Evolutionary conservation across 2,329 filamentous ascomycete species (phyloP).

Genomic region (Penicillium occitanis): DNA sequence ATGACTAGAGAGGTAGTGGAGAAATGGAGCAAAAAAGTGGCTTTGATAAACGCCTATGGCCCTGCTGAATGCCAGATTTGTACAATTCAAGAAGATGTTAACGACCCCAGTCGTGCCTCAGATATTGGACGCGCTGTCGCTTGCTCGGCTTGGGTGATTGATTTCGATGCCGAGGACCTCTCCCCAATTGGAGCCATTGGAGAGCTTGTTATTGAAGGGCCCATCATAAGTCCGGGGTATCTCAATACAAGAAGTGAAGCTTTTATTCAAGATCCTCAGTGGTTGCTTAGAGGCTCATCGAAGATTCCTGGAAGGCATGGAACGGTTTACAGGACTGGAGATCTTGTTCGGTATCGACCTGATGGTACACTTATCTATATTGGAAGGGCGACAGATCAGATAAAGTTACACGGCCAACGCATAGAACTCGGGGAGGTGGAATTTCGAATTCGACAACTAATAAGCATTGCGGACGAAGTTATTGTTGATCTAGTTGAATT

Average conservation of each 20-base stretch:
- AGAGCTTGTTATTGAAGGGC: constrained; percentile 17
- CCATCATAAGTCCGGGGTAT: constrained; percentile 32
- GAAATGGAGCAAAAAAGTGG: constrained; percentile 20
- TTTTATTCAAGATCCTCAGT: constrained; percentile 32
- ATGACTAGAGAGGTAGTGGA: not conserved
- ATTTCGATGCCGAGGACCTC: not conserved
- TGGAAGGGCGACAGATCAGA: not conserved
- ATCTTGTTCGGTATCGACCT: constrained; percentile 9
- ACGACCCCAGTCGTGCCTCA: not conserved
- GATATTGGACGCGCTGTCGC: constrained; percentile 3
- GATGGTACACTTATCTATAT: constrained; percentile 14
- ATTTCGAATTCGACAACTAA: not conserved
- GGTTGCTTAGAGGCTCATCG: constrained; percentile 52
- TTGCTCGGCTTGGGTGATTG: constrained; percentile 7
- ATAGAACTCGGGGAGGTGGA: constrained; percentile 17
- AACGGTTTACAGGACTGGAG: constrained; percentile 3
- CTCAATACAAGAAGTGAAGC: constrained; percentile 23
- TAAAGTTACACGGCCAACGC: constrained; percentile 19
- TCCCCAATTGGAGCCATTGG: constrained; percentile 11
- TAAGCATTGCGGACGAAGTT: not conserved
- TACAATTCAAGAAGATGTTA: not conserved
- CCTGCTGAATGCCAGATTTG: constrained; percentile 9
- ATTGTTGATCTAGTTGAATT: not conserved
- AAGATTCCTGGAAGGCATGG: not conserved
- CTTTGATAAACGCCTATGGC: constrained; percentile 13